Conservation (phyloP, 1,139 yeast species). For the Yamadazyma atlantica region DNA sequence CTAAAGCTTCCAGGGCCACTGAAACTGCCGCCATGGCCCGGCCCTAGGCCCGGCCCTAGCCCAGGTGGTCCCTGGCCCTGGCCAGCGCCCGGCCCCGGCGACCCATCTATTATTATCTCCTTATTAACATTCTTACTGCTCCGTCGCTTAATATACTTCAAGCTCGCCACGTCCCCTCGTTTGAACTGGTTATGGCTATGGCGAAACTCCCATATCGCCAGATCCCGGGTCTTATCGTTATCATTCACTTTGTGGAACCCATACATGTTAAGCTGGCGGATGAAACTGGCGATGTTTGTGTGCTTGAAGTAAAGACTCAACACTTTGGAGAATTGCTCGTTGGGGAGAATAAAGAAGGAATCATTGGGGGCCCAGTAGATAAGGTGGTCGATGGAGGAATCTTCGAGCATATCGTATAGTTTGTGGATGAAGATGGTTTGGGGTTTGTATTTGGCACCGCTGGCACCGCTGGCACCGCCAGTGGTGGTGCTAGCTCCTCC, state of each 20-base stretch:
- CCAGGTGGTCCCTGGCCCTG: too few relatives aligned
- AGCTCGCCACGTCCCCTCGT: constrained; percentile 59
- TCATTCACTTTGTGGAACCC: constrained; percentile 68
- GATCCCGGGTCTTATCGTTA: neutral
- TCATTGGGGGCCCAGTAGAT: constrained; percentile 43
- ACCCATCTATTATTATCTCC: constrained; percentile 40
- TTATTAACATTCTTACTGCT: constrained; percentile 55
- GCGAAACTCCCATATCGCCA: constrained; percentile 67
- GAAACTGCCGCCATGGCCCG: too few relatives aligned
- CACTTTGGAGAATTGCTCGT: constrained; percentile 62
- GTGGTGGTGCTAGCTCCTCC: neutral
- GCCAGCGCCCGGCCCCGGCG: too few relatives aligned
- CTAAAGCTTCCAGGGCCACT: constrained; percentile 2
- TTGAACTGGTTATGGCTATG: constrained; percentile 66
- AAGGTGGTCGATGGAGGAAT: constrained; percentile 45
- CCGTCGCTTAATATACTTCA: constrained; percentile 62
- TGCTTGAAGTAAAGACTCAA: constrained; percentile 71
- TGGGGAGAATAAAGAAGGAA: constrained; percentile 43
- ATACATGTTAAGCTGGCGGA: constrained; percentile 76
- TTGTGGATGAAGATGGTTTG: constrained; percentile 65
- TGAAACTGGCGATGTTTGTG: constrained; percentile 77
- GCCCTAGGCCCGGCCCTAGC: too few relatives aligned
- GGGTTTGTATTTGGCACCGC: constrained; percentile 27
- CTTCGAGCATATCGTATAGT: constrained; percentile 63
- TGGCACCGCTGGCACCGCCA: too few relatives aligned